These are phyloP conservation scores for Lodderomyces beijingensis DNA, from an alignment of 1,139 yeast species.

Conservation along the genomic window DNA sequence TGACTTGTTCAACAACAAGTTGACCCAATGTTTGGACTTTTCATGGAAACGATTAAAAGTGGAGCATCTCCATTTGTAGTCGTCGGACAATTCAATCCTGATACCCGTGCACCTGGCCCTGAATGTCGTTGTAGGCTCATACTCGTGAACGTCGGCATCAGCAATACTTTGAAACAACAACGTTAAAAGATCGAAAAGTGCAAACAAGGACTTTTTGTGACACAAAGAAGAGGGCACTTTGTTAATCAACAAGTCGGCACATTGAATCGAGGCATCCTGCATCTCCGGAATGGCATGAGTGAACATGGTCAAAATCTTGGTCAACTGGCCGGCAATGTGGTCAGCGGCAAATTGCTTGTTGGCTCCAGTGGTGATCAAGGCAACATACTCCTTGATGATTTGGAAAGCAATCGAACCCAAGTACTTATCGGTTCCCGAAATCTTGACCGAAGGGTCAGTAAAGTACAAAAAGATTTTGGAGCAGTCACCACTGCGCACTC, in stretches of 20 bases:
- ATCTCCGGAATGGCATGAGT: slow-evolving; percentile 75
- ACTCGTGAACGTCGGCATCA: slow-evolving; percentile 76
- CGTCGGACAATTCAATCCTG: slow-evolving; percentile 67
- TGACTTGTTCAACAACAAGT: slow-evolving; percentile 48
- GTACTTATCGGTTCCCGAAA: slow-evolving; percentile 68
- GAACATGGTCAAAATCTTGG: slow-evolving; percentile 62
- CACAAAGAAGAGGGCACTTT: slow-evolving; percentile 81
- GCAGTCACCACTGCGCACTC: slow-evolving; percentile 80
- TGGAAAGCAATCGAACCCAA: slow-evolving; percentile 63
- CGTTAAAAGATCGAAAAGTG: slow-evolving; percentile 75
- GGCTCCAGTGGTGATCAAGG: slow-evolving; percentile 42
- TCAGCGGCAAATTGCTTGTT: slow-evolving; percentile 51
- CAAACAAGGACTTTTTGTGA: slow-evolving; percentile 65
- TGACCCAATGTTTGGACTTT: slow-evolving; percentile 66
- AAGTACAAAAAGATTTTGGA: slow-evolving; percentile 70
- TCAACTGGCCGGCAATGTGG: slow-evolving; percentile 66
- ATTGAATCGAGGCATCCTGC: slow-evolving; percentile 77
- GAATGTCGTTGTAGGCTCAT: slow-evolving; percentile 75
- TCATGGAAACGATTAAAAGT: slow-evolving; percentile 60
- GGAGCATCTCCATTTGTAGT: slow-evolving; percentile 68
- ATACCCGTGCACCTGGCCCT: slow-evolving; percentile 56
- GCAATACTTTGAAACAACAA: slow-evolving; percentile 73
- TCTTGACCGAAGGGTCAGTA: slow-evolving; percentile 78
- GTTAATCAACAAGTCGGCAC: slow-evolving; percentile 66
- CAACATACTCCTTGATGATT: slow-evolving; percentile 55